Evolutionary conservation across 352 stramenopile genomes (phyloP), one percentile per base, ranked within the genome.

Genomic region (Phytophthora ohioensis): DNA sequence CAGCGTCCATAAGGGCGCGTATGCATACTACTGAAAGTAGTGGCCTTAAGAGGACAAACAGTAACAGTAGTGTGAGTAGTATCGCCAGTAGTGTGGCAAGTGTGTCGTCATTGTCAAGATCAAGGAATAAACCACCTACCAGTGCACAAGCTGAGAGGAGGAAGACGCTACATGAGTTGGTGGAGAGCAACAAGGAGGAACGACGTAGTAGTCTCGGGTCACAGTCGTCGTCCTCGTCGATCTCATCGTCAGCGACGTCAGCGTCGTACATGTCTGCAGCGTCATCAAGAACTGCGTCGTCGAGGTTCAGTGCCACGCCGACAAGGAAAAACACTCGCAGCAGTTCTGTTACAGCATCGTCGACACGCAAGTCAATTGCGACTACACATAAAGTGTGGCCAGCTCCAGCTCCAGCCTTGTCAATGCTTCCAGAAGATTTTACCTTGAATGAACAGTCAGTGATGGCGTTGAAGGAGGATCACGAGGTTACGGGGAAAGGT

Each of bases 391-490:
- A 86, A 54, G 69, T 84, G 53, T 78, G 82, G 75, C 75, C 78
- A 6, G 59, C 66, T 5, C 79, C 63, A 1, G 60, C 69, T 67
- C 61, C 73, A 1, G 61, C 58, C 30, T 51, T 80, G 43, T 12
- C 54, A 15, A 73, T 78, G 35, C 67, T 75, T 11, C 71, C 71
- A n/a, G 69, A 76, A 35, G 75, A 88, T n/a, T 87, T 88, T 57
- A 77, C 68, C 31, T 41, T 87, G 38, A 80, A 77, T 41, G 61
- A 81, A 30, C 64, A 76, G 35, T 76, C 69, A 4, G 65, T 93
- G 6, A 71, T 84, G 54, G 80, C 84, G n/a, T 67, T 93, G 34
- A 91, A 88, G 66, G 76, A 85, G n/a, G 84, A 91, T 30, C 87
- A 94, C 55, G 74, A 80, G 5, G 61, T 90, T 42, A 79, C 86